A percentile compares a stretch with the other conserved stretches of the same genome.
Evolutionary conservation across 2,329 filamentous ascomycete species (phyloP).

Genomic region (Talaromyces atroroseus): DNA sequence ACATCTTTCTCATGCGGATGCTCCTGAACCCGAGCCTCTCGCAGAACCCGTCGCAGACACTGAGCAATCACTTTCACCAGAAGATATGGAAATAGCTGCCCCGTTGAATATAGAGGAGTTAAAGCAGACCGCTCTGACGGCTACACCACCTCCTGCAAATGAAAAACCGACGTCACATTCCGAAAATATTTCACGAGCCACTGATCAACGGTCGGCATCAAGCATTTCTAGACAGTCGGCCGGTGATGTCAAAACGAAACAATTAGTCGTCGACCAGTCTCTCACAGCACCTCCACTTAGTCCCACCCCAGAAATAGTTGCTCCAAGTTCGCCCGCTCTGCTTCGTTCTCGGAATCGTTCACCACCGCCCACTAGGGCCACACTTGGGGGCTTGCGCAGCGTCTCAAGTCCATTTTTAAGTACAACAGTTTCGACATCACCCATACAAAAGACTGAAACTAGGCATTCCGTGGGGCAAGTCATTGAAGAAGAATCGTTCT

Average conservation of each 20-base stretch:
- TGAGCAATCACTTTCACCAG: neutral
- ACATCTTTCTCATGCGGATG: conserved; percentile 72
- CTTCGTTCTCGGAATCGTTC: neutral
- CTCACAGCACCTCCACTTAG: neutral
- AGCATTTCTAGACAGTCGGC: neutral
- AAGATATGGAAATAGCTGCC: conserved; percentile 48
- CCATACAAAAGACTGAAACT: conserved; percentile 10
- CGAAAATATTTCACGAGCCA: neutral
- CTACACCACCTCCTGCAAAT: conserved; percentile 38
- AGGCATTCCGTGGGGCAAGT: conserved; percentile 10
- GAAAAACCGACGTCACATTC: conserved; percentile 15
- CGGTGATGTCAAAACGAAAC: neutral
- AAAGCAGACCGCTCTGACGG: conserved; percentile 56
- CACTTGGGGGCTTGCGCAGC: conserved; percentile 13
- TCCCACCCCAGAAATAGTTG: neutral
- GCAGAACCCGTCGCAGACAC: conserved; percentile 24
- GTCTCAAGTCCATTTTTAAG: conserved; percentile 21
- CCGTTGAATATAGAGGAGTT: conserved; percentile 62
- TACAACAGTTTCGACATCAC: conserved; percentile 13
- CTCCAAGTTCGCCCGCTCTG: neutral
- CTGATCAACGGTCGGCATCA: conserved; percentile 6
- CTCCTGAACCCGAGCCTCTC: conserved; percentile 52
- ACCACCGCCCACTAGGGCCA: neutral
- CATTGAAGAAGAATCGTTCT: conserved; percentile 27
- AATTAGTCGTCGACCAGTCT: neutral